Conservation (phyloP, 148 eudicot species). For the Rhododendron williamsianum region DNA sequence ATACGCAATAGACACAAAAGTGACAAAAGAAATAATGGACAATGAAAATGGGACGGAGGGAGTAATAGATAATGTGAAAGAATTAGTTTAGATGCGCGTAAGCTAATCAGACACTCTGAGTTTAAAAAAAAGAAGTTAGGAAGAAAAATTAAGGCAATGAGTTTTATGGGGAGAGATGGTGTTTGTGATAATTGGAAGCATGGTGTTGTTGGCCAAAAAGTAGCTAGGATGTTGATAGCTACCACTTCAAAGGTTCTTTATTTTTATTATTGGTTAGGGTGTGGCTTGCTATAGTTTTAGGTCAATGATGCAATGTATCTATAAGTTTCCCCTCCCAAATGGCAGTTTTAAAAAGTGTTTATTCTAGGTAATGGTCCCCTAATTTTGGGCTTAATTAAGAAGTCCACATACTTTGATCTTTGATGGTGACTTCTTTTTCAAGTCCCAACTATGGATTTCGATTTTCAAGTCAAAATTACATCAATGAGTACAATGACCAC, state of each 20-base stretch:
- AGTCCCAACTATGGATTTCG: background rate
- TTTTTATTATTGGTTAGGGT: background rate
- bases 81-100: too few species aligned
- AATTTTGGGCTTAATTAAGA: background rate
- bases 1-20: too few species aligned
- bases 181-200: slow-evolving; percentile 1
- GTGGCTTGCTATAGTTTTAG: background rate
- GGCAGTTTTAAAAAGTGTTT: background rate
- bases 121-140: background rate
- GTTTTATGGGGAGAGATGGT: background rate
- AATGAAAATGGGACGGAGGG: too few species aligned
- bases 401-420: background rate
- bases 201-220: background rate
- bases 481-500: background rate
- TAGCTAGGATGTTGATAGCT: slow-evolving; percentile 2
- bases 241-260: background rate
- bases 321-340: background rate
- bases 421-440: background rate
- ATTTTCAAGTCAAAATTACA: background rate
- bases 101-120: background rate
- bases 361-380: background rate
- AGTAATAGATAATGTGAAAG: too few species aligned
- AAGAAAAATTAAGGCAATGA: background rate
- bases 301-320: background rate
- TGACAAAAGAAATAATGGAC: too few species aligned